Evolutionary conservation across 768 basidiomycete genomes (phyloP).

Genomic region (Pleurotus giganteus): DNA sequence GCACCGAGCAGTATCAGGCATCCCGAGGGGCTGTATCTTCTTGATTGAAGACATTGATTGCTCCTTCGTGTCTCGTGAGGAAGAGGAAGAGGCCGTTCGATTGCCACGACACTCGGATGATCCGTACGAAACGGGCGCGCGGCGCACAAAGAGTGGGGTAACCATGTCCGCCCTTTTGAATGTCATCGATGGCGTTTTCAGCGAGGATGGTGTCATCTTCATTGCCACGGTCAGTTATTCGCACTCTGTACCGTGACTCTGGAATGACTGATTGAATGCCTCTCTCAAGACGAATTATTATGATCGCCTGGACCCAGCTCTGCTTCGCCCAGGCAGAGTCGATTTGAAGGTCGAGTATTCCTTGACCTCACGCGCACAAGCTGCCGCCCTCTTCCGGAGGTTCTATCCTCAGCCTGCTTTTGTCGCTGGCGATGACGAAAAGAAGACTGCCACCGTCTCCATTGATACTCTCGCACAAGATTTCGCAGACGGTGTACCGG

Average conservation of each 20-base stretch:
- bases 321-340: constrained; percentile 56
- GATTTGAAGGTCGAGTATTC: constrained; percentile 53
- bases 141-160: constrained; percentile 33
- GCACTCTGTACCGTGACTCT: not conserved
- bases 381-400: constrained; percentile 43
- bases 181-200: constrained; percentile 57
- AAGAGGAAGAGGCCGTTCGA: constrained; percentile 26
- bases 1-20: constrained; percentile 40
- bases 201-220: constrained; percentile 60
- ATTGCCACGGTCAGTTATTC: constrained; percentile 48
- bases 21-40: constrained; percentile 54
- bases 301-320: constrained; percentile 51
- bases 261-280: no score
- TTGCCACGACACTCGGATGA: constrained; percentile 44
- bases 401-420: constrained; percentile 36
- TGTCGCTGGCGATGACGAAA: not conserved
- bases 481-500: constrained; percentile 44
- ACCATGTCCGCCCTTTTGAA: constrained; percentile 58
- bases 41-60: constrained; percentile 64
- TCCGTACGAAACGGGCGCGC: constrained; percentile 89
- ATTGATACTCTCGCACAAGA: constrained; percentile 30
- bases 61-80: constrained; percentile 49
- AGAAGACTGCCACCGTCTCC: no score
- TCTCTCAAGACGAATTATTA: constrained; percentile 50
- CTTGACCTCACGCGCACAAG: constrained; percentile 44